Conservation (phyloP, 306 rosid genomes). For the Fragaria iinumae region DNA sequence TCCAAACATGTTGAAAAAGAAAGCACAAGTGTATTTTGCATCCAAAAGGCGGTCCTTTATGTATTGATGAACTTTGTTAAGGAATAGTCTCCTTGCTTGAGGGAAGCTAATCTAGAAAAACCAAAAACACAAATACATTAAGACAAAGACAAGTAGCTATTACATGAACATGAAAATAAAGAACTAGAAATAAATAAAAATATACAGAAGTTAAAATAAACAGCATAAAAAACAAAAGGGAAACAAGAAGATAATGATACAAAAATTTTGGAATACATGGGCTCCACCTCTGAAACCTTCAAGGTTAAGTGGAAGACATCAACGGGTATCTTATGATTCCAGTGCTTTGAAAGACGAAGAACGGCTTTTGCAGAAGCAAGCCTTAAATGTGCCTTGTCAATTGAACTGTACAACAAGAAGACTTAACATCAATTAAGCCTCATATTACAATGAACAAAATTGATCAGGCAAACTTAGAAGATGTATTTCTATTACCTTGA, state of each 20-base stretch:
- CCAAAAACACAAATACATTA: slow-evolving; percentile 35
- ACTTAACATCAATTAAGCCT: slow-evolving; percentile 29
- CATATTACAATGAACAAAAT: slow-evolving; percentile 5
- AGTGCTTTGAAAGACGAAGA: slow-evolving; percentile 77
- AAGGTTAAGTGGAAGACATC: slow-evolving; percentile 77
- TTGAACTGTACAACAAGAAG: slow-evolving; percentile 62
- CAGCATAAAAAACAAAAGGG: background rate
- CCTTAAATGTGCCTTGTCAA: slow-evolving; percentile 86
- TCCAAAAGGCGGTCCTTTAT: slow-evolving; percentile 87
- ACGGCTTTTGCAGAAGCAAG: slow-evolving; percentile 96
- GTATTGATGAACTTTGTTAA: slow-evolving; percentile 81
- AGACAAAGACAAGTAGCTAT: slow-evolving; percentile 17
- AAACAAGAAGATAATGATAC: slow-evolving; percentile 18
- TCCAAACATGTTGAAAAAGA: slow-evolving; percentile 56
- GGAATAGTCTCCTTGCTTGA: slow-evolving; percentile 72
- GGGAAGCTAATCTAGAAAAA: slow-evolving; percentile 67
- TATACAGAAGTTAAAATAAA: slow-evolving; percentile 18
- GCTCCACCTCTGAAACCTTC: slow-evolving; percentile 72
- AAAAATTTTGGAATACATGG: slow-evolving; percentile 20
- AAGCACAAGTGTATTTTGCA: slow-evolving; percentile 88
- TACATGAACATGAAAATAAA: slow-evolving; percentile 2
- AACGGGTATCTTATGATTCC: slow-evolving; percentile 90
- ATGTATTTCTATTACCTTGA: slow-evolving; percentile 57
- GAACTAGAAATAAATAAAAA: background rate
- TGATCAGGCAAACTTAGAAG: slow-evolving; percentile 1